Conservation (phyloP, 2,329 filamentous ascomycete species). For the Fusarium ambrosium region DNA sequence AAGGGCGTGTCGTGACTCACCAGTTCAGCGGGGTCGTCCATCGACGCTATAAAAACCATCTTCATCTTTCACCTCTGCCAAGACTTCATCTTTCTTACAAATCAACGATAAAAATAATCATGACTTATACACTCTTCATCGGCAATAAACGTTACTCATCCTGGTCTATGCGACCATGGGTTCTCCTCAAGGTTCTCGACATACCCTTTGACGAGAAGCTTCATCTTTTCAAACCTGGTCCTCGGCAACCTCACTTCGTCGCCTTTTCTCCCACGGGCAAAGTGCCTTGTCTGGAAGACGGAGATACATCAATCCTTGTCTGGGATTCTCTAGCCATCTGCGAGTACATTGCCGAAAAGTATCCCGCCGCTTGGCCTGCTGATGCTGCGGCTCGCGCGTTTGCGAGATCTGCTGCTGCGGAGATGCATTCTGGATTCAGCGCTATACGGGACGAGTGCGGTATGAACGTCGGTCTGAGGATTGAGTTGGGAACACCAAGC, state of each 20-base stretch:
- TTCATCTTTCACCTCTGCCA: background rate
- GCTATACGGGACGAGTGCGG: constrained; percentile 58
- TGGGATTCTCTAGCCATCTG: constrained; percentile 64
- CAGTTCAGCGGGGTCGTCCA: background rate
- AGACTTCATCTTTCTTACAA: background rate
- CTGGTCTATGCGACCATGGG: constrained; percentile 62
- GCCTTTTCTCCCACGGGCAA: constrained; percentile 58
- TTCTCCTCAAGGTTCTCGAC: constrained; percentile 58
- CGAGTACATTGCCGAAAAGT: constrained; percentile 61
- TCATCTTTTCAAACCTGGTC: constrained; percentile 49
- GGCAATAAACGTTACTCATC: constrained; percentile 62
- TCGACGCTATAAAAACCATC: constrained; percentile 24
- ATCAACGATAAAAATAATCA: constrained; percentile 17
- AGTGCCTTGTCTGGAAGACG: constrained; percentile 57
- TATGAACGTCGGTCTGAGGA: constrained; percentile 58
- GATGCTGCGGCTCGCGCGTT: constrained; percentile 56
- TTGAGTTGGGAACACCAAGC: constrained; percentile 49
- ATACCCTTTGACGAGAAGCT: constrained; percentile 60
- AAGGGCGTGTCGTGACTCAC: constrained; percentile 30
- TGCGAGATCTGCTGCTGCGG: constrained; percentile 59
- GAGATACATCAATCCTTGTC: constrained; percentile 49
- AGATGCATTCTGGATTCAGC: constrained; percentile 62
- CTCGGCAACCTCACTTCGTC: constrained; percentile 52
- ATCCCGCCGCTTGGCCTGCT: constrained; percentile 59
- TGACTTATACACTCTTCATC: constrained; percentile 58